Percentiles rank a stretch among this genome's conserved stretches.
These are phyloP conservation scores for Rhododendron henanense DNA, from an alignment of 148 eudicot genomes.

Conservation along the genomic window DNA sequence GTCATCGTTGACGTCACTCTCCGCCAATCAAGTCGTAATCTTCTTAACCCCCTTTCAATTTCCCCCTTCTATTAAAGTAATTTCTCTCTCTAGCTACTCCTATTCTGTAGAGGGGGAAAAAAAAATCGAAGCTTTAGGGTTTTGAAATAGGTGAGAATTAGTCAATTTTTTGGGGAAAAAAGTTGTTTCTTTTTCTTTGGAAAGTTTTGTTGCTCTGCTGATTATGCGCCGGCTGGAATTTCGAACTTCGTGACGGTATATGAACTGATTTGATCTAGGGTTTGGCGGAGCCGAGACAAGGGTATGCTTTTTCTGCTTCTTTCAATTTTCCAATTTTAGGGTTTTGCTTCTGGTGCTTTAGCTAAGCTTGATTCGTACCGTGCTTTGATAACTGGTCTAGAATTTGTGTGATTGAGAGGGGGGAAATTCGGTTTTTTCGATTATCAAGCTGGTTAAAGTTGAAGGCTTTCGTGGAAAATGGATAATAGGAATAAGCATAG, in stretches of 20 bases:
- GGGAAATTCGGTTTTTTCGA: neutral
- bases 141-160: neutral
- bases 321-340: neutral
- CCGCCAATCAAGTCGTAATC: slow-evolving; percentile 13
- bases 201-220: neutral
- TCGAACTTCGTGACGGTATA: neutral
- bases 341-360: slow-evolving; percentile 8
- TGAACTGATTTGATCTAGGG: slow-evolving; percentile 1
- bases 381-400: slow-evolving; percentile 5
- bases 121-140: neutral
- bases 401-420: neutral
- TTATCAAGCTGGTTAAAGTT: neutral
- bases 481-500: slow-evolving; percentile 42
- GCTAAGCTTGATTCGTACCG: slow-evolving; percentile 6
- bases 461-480: slow-evolving; percentile 17
- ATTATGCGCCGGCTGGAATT: neutral
- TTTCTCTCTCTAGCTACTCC: neutral
- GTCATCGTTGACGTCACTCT: neutral
- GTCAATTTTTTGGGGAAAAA: neutral
- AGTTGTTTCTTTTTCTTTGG: neutral
- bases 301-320: slow-evolving; percentile 28
- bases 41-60: neutral
- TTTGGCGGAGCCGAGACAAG: slow-evolving; percentile 16
- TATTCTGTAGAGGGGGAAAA: neutral
- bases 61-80: neutral